Percentiles rank a stretch among this genome's conserved stretches.
Evolutionary conservation across 129 eudicot genomes (phyloP).

Genomic region (Deinandra increscens): DNA sequence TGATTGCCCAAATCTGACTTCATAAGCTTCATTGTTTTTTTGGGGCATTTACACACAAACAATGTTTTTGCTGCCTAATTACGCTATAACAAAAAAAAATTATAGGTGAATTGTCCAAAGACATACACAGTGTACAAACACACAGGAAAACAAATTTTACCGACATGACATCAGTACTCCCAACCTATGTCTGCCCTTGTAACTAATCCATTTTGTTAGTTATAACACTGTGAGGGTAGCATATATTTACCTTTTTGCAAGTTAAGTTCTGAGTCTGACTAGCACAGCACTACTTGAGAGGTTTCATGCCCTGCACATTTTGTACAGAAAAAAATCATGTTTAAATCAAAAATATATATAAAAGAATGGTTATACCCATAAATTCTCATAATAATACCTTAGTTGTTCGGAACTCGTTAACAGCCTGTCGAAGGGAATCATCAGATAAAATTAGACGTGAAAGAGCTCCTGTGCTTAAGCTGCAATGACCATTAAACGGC

Average conservation of each 20-base stretch:
- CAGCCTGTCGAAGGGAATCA: conserved; percentile 87
- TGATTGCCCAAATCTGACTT: not conserved
- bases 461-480: conserved; percentile 93
- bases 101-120: not conserved
- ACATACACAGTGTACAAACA: not conserved
- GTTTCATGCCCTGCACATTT: conserved; percentile 73
- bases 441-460: conserved; percentile 88
- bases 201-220: not conserved
- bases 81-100: not conserved
- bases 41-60: not conserved
- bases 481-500: conserved; percentile 29
- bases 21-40: not conserved
- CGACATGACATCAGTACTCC: not conserved
- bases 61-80: no score
- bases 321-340: not conserved
- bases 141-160: not conserved
- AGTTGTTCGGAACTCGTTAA: conserved; percentile 72
- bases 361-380: not conserved
- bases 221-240: not conserved
- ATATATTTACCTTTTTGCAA: conserved; percentile 4
- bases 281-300: conserved; percentile 60
- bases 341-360: not conserved
- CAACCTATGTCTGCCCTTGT: not conserved
- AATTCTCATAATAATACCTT: conserved; percentile 49
- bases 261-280: not conserved